phyloP scores from a whole-genome alignment of 148 eudicot genomes.

The Rhododendron molle region DNA sequence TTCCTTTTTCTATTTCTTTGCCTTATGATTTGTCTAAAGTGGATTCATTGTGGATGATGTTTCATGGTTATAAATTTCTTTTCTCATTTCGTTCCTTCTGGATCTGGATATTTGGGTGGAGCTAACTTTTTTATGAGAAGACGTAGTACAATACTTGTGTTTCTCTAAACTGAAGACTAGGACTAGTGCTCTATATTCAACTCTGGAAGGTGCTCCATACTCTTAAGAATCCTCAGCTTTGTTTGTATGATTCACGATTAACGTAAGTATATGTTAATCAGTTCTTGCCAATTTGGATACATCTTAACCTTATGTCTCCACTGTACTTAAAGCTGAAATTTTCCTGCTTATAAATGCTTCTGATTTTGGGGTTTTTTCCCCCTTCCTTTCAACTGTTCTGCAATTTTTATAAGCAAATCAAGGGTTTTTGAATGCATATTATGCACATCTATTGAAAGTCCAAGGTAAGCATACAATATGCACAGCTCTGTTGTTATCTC shows the following conservation, averaged over 20 bases:
- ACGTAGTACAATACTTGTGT: not conserved
- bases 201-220: not conserved
- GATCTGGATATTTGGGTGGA: not conserved
- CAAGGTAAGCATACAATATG: not conserved
- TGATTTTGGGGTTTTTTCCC: not conserved
- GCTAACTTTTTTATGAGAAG: not conserved
- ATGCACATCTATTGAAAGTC: not conserved
- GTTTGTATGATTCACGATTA: not conserved
- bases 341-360: not conserved
- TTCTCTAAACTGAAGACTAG: constrained; percentile 2
- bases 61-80: not conserved
- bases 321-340: not conserved
- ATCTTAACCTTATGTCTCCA: not conserved
- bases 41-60: not conserved
- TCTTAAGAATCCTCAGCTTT: not conserved
- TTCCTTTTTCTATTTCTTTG: not conserved
- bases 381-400: not conserved
- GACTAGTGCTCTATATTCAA: not conserved
- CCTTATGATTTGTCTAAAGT: not conserved
- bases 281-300: not conserved
- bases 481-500: not conserved
- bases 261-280: not conserved
- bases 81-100: not conserved
- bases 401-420: not conserved
- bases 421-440: not conserved